Conservation (phyloP, 768 basidiomycete genomes). For the Mycena albidolilacea region DNA sequence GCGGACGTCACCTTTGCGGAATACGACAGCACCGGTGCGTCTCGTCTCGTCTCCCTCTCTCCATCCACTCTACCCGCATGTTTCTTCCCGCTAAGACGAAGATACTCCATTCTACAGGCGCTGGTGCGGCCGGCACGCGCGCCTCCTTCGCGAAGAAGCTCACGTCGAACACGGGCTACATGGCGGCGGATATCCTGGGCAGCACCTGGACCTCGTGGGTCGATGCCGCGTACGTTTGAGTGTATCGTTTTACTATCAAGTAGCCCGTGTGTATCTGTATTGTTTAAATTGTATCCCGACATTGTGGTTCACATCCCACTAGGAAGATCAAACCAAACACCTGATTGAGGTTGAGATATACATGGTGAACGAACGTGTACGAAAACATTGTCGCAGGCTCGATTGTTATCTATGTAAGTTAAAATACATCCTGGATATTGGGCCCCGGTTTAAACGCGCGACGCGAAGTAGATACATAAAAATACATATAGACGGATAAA, state of each 20-base stretch:
- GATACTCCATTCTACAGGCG: constrained; percentile 25
- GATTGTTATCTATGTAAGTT: too few relatives aligned
- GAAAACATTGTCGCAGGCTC: too few relatives aligned
- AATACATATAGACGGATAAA: neutral
- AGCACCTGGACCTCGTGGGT: constrained; percentile 22
- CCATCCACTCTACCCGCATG: neutral
- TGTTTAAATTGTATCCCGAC: too few relatives aligned
- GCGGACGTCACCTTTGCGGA: constrained; percentile 45
- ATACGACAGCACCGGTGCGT: constrained; percentile 41
- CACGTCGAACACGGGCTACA: constrained; percentile 28
- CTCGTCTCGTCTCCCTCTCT: too few relatives aligned
- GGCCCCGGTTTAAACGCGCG: too few relatives aligned
- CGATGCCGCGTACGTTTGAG: constrained; percentile 16
- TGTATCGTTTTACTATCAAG: neutral
- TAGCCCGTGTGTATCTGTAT: too few relatives aligned
- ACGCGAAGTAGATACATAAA: neutral
- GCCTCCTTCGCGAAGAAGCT: constrained; percentile 44
- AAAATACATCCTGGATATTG: too few relatives aligned
- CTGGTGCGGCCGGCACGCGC: constrained; percentile 42
- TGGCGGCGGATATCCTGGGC: constrained; percentile 20
- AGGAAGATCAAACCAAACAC: too few relatives aligned
- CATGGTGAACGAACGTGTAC: too few relatives aligned
- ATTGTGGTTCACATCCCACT: too few relatives aligned
- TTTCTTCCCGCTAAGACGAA: neutral
- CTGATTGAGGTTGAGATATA: too few relatives aligned